Evolutionary conservation across 2,329 filamentous ascomycete species (phyloP).

Genomic region (Cercospora sp.): DNA sequence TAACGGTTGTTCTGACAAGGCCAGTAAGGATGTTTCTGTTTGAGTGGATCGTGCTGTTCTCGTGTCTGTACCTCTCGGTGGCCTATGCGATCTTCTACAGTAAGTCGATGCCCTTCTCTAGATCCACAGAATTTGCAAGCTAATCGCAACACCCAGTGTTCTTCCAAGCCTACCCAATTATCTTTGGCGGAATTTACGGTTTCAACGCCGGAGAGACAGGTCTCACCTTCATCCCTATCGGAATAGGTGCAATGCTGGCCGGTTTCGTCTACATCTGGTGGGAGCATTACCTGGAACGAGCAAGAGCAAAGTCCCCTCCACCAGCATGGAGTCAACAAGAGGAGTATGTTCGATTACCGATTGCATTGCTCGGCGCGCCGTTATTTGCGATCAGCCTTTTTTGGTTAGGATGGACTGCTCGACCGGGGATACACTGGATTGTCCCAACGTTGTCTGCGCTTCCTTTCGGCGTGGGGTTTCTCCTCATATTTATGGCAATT

Average conservation of each 20-base stretch:
- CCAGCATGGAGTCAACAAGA: slow-evolving; percentile 62
- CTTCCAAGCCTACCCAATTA: slow-evolving; percentile 70
- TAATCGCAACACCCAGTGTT: slow-evolving; percentile 50
- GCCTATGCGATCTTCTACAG: slow-evolving; percentile 66
- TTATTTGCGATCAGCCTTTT: slow-evolving; percentile 47
- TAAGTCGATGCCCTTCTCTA: slow-evolving; percentile 16
- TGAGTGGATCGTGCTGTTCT: slow-evolving; percentile 72
- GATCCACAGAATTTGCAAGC: neutral
- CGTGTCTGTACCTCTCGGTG: slow-evolving; percentile 67
- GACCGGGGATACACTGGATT: slow-evolving; percentile 44
- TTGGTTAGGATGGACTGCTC: slow-evolving; percentile 62
- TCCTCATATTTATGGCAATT: slow-evolving; percentile 54
- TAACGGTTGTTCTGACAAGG: slow-evolving; percentile 69
- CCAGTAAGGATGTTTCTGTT: slow-evolving; percentile 72
- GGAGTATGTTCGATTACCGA: slow-evolving; percentile 68
- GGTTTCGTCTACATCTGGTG: slow-evolving; percentile 65
- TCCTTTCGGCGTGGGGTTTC: slow-evolving; percentile 55
- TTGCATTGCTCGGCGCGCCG: slow-evolving; percentile 60
- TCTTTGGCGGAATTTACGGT: slow-evolving; percentile 64
- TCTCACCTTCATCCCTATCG: slow-evolving; percentile 69
- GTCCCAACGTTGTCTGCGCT: slow-evolving; percentile 52
- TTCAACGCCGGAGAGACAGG: slow-evolving; percentile 66
- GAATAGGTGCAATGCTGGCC: slow-evolving; percentile 61
- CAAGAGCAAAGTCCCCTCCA: slow-evolving; percentile 44
- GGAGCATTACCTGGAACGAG: slow-evolving; percentile 60